phyloP scores from a whole-genome alignment of 192 early-diverging fungal genomes.

The Kickxella alabastrina region DNA sequence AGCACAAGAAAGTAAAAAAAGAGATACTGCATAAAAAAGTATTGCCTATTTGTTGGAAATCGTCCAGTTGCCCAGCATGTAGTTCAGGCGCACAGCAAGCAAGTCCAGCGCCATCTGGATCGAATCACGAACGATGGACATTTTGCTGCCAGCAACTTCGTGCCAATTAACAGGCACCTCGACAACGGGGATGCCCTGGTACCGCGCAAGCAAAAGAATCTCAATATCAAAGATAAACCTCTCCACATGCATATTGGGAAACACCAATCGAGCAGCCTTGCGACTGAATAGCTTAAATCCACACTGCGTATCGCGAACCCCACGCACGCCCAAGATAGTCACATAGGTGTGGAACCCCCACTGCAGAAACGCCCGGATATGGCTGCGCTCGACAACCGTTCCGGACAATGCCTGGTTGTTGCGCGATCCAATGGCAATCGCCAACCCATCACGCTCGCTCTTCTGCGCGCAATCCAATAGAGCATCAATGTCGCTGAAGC shows the following conservation, averaged over 20 bases:
- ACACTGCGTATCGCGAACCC: slow-evolving; percentile 94
- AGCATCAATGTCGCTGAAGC: slow-evolving; percentile 78
- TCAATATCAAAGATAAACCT: slow-evolving; percentile 99
- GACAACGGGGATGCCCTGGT: slow-evolving; percentile 66
- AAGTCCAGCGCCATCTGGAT: slow-evolving; percentile 88
- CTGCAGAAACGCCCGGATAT: slow-evolving; percentile 91
- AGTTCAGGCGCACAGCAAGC: slow-evolving; percentile 82
- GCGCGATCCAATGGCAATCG: slow-evolving; percentile 83
- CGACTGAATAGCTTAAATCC: slow-evolving; percentile 95
- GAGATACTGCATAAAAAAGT: too few species aligned
- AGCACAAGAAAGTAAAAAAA: too few species aligned
- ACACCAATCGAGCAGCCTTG: slow-evolving; percentile 67
- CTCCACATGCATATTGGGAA: slow-evolving; percentile 90
- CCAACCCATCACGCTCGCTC: slow-evolving; percentile 49
- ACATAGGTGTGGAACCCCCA: slow-evolving; percentile 90
- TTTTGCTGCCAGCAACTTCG: slow-evolving; percentile 93
- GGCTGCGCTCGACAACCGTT: slow-evolving; percentile 70
- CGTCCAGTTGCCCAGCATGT: slow-evolving; percentile 75
- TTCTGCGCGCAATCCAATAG: slow-evolving; percentile 52
- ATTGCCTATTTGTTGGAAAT: too few species aligned
- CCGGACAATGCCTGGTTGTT: slow-evolving; percentile 75
- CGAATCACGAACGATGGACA: slow-evolving; percentile 81
- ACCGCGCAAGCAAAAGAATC: slow-evolving; percentile 76
- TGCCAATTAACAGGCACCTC: slow-evolving; percentile 96
- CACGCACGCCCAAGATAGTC: slow-evolving; percentile 78